These are phyloP conservation scores for Colletotrichum sp. DNA, from an alignment of 2,329 filamentous ascomycete species.

Conservation along the genomic window DNA sequence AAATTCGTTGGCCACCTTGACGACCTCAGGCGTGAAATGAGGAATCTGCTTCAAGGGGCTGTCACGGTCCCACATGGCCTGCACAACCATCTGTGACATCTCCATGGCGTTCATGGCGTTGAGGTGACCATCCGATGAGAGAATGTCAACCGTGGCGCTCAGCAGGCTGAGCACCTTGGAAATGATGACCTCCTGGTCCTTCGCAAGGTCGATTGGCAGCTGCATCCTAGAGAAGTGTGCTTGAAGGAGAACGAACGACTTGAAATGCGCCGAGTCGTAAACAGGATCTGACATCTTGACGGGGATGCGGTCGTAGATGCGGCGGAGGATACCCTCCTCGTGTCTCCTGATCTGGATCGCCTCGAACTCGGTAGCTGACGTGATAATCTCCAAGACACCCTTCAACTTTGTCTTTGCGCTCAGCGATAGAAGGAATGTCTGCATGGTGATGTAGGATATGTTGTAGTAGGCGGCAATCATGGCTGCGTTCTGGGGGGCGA, in stretches of 20 bases:
- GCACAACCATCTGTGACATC: slow-evolving; percentile 98
- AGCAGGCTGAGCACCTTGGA: slow-evolving; percentile 86
- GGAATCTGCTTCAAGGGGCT: slow-evolving; percentile 97
- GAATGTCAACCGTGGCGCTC: slow-evolving; percentile 90
- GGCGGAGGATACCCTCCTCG: slow-evolving; percentile 84
- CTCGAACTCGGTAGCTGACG: slow-evolving; percentile 96
- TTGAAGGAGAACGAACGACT: slow-evolving; percentile 95
- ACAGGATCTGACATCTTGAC: slow-evolving; percentile 91
- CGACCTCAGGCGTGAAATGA: slow-evolving; percentile 83
- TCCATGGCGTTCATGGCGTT: slow-evolving; percentile 99
- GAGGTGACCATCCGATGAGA: slow-evolving; percentile 93
- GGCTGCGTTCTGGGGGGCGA: slow-evolving; percentile 89
- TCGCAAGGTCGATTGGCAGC: slow-evolving; percentile 90
- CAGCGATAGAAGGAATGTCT: slow-evolving; percentile 93
- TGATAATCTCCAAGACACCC: slow-evolving; percentile 95
- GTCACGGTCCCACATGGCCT: slow-evolving; percentile 99
- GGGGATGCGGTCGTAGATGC: slow-evolving; percentile 92
- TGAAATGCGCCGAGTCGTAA: slow-evolving; percentile 96
- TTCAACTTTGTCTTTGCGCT: slow-evolving; percentile 92
- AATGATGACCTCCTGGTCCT: slow-evolving; percentile 90
- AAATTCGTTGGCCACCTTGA: slow-evolving; percentile 81
- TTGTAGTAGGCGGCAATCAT: slow-evolving; percentile 99
- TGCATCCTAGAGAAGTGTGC: slow-evolving; percentile 98
- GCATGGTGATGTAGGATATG: slow-evolving; percentile 99
- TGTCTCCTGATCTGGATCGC: slow-evolving; percentile 92